Conservation (phyloP, 352 stramenopile genomes). For the Phytophthora sp. region DNA sequence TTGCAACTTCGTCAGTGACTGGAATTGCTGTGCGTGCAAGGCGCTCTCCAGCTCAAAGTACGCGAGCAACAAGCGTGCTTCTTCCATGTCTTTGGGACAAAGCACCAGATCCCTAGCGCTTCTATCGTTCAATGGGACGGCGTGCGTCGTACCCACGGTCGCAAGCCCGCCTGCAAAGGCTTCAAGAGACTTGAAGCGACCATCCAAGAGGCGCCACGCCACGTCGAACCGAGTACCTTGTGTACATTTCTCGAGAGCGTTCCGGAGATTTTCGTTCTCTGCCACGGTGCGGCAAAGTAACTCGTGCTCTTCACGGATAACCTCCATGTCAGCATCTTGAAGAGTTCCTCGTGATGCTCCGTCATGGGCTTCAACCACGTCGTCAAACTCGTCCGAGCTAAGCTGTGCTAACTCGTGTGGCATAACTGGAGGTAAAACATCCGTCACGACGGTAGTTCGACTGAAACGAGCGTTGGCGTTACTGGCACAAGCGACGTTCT, state of each 20-base stretch:
- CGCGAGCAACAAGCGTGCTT: slow-evolving; percentile 21
- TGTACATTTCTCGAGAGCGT: slow-evolving; percentile 23
- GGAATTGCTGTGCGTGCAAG: slow-evolving; percentile 52
- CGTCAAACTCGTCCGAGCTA: slow-evolving; percentile 43
- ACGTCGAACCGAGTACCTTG: slow-evolving; percentile 41
- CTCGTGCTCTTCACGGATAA: slow-evolving; percentile 23
- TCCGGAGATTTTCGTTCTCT: slow-evolving; percentile 35
- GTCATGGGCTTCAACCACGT: slow-evolving; percentile 39
- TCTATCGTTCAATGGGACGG: slow-evolving; percentile 2
- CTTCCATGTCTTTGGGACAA: slow-evolving; percentile 25
- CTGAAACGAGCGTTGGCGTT: not conserved
- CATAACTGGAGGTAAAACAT: slow-evolving; percentile 39
- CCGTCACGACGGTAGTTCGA: slow-evolving; percentile 6
- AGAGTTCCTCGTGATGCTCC: slow-evolving; percentile 7
- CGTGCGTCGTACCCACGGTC: slow-evolving; percentile 33
- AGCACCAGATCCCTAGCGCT: slow-evolving; percentile 24
- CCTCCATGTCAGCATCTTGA: slow-evolving; percentile 6
- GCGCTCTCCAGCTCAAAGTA: slow-evolving; percentile 40
- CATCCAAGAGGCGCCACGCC: slow-evolving; percentile 39
- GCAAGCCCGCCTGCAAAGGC: slow-evolving; percentile 58
- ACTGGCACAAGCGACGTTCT: slow-evolving; percentile 8
- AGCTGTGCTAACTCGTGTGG: slow-evolving; percentile 50
- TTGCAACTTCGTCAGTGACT: slow-evolving; percentile 23
- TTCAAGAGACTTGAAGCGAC: slow-evolving; percentile 49
- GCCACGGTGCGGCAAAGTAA: slow-evolving; percentile 12